These are phyloP conservation scores for Harringtonia aguacate DNA, from an alignment of 2,329 filamentous ascomycete species.

Conservation along the genomic window DNA sequence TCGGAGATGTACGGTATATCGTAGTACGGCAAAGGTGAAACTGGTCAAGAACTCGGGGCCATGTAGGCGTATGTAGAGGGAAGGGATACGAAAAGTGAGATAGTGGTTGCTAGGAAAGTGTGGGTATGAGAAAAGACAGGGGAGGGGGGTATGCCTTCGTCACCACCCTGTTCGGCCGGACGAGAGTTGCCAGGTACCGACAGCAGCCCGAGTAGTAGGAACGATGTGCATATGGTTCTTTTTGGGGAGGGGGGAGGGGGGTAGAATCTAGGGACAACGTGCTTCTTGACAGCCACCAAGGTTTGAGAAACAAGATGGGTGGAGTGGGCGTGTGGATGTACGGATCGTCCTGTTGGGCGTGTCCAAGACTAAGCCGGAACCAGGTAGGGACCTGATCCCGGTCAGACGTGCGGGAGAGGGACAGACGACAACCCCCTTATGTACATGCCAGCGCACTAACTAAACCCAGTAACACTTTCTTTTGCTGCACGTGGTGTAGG, in stretches of 20 bases:
- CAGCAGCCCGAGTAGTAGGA: not conserved
- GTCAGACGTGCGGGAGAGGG: conserved; percentile 4
- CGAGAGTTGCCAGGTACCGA: not conserved
- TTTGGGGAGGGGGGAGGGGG: not conserved
- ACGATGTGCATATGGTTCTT: conserved; percentile 1
- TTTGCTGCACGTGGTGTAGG: not conserved
- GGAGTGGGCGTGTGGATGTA: conserved; percentile 1
- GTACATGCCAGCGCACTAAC: not conserved
- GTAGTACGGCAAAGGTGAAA: not conserved
- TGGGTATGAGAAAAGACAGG: not conserved
- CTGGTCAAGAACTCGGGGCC: not conserved
- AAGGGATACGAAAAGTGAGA: not conserved
- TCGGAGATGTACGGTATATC: not conserved
- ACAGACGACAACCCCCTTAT: conserved; percentile 1
- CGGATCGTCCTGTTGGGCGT: conserved; percentile 2
- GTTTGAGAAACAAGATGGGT: not conserved
- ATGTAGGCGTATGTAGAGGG: not conserved
- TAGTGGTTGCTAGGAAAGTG: not conserved
- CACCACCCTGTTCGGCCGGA: not conserved
- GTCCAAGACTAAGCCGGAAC: not conserved
- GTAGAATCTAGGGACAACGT: not conserved
- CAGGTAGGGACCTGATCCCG: conserved; percentile 1
- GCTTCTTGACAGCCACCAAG: not conserved
- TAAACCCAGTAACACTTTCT: not conserved
- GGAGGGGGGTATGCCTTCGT: not conserved